Evolutionary conservation across 257 asterid genomes (phyloP).

Genomic region (Nicotiana tomentosiformis): DNA sequence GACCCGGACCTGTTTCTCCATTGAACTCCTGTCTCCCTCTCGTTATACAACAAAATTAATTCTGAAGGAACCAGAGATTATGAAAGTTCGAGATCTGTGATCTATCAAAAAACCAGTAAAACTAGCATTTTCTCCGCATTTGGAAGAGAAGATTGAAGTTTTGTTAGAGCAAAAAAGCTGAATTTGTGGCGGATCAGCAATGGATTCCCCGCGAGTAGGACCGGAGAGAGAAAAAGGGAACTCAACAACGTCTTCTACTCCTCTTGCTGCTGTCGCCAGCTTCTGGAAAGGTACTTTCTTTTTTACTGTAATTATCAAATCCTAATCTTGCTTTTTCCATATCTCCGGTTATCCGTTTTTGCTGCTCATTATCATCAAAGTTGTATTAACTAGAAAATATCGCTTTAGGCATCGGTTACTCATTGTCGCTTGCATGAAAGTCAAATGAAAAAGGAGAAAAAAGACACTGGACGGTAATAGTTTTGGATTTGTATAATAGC

Average conservation of each 20-base stretch:
- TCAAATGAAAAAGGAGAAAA: not conserved
- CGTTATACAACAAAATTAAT: not conserved
- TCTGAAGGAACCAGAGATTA: too few species aligned
- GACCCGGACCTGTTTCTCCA: not conserved
- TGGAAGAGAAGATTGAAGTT: not conserved
- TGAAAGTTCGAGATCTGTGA: not conserved
- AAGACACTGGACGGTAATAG: not conserved
- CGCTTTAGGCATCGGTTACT: not conserved
- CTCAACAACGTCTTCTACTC: slow-evolving; percentile 59
- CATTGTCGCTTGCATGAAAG: not conserved
- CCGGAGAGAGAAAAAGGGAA: slow-evolving; percentile 71
- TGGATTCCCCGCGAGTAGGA: slow-evolving; percentile 41
- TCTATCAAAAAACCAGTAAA: not conserved
- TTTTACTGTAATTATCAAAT: not conserved
- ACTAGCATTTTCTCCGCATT: not conserved
- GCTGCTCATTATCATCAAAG: not conserved
- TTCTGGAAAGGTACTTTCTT: slow-evolving; percentile 79
- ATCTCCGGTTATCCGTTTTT: not conserved
- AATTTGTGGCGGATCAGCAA: not conserved
- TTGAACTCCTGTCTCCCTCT: not conserved
- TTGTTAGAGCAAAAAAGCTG: not conserved
- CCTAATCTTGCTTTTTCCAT: not conserved
- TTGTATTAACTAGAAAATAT: not conserved
- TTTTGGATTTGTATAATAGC: not conserved
- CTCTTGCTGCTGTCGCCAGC: slow-evolving; percentile 56